Base-by-base conservation (phyloP, 352 stramenopile species). In the Globisporangium recalcitrans region DNA sequence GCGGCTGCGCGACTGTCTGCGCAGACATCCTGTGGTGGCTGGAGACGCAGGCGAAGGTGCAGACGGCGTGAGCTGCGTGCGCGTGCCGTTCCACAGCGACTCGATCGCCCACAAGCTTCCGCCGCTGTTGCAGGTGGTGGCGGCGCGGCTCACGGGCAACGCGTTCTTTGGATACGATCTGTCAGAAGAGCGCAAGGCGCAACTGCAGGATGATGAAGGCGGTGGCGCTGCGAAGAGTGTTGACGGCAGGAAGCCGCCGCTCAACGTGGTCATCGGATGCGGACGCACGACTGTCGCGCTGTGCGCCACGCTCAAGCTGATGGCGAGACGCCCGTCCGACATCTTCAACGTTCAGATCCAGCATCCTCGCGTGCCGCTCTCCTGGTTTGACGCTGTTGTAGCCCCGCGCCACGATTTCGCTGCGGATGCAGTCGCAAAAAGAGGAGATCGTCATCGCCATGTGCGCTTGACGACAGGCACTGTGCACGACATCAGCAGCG, bases 321-420 rank as follows among this genome's bases (percentile, higher is more conserved):
- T 32, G 54, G 13, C 57, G 65, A 2, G 4, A n/a, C 10, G 27
- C 10, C 13, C 54, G n/a, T 11, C 2, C 22, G 36, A 59, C n/a
- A 63, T 78, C 14, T 86, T 84, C 51, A 87, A 84, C 68, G 74
- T 93, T 48, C 83, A 93, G 64, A 87, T 93, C 62, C 80, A 93
- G 62, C 83, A 93, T 49, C 83, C 83, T 19, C 78, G 80, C 10
- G 75, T 82, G 31, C 63, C 70, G 1, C 48, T 93, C 29, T 21
- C 54, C 10, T 78, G 77, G 48, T 91, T 91, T 29, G 71, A 89
- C 61, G 82, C 81, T 4, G 75, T 93, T 2, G 59, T 93, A 9
- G 71, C 64, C 14, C 83, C 83, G 11, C 70, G 66, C 19, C 83
- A 93, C 54, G 83, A 93, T 55, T 77, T 87, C 16, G 8, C 56